Percentiles rank a stretch among this genome's conserved stretches.
Conservation (phyloP, 208 protist species). For the Trypanosoma scelopori region DNA sequence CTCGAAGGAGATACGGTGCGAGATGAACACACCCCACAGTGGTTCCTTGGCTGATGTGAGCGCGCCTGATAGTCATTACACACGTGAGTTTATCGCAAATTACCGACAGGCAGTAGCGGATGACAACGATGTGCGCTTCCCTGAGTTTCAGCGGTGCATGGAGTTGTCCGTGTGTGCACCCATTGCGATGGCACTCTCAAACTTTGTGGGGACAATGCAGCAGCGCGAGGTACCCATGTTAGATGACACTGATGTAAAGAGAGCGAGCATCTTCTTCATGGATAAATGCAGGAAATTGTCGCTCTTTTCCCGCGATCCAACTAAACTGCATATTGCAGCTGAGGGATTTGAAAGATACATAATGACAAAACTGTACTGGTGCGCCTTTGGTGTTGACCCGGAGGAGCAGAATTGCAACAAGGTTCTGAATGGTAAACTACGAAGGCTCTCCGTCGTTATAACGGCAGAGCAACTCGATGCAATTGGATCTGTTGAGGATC, state of each 20-base stretch:
- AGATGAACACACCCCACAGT: background rate
- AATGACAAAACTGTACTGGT: slow-evolving; percentile 68
- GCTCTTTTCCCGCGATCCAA: slow-evolving; percentile 14
- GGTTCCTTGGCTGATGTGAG: background rate
- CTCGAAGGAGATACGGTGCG: background rate
- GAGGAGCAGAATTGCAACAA: slow-evolving; percentile 38
- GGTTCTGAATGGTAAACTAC: slow-evolving; percentile 46
- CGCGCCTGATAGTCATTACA: background rate
- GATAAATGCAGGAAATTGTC: slow-evolving; percentile 31
- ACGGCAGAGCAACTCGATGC: slow-evolving; percentile 56
- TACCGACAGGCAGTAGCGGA: slow-evolving; percentile 58
- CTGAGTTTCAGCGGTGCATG: slow-evolving; percentile 70
- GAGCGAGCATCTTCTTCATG: slow-evolving; percentile 19
- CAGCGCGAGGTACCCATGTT: slow-evolving; percentile 21
- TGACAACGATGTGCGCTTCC: slow-evolving; percentile 74
- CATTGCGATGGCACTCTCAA: slow-evolving; percentile 47
- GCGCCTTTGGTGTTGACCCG: slow-evolving; percentile 47
- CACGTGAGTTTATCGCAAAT: slow-evolving; percentile 41
- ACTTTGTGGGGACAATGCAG: slow-evolving; percentile 48
- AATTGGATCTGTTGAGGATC: slow-evolving; percentile 55
- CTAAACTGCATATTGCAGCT: slow-evolving; percentile 29
- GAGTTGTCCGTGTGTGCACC: slow-evolving; percentile 25
- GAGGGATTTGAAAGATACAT: slow-evolving; percentile 84
- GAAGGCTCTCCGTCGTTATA: slow-evolving; percentile 34
- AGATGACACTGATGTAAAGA: slow-evolving; percentile 26